Conservation (phyloP, 2,329 filamentous ascomycete species). For the Chlorencoelia australis region DNA sequence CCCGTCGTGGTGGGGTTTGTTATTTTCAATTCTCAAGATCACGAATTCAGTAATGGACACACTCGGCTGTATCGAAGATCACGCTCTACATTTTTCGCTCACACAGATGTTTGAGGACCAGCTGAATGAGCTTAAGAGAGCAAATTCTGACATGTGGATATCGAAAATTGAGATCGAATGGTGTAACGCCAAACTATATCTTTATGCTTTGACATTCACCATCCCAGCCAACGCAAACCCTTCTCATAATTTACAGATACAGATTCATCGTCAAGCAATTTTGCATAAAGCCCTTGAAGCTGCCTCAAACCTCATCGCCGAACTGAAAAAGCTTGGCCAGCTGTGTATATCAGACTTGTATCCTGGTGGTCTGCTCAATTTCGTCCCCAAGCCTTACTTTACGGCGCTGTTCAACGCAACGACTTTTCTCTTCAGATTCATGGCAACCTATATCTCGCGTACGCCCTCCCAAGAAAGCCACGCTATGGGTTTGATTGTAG, state of each 20-base stretch:
- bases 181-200: constrained; percentile 6
- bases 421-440: constrained; percentile 5
- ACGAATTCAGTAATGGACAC: constrained; percentile 2
- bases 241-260: constrained; percentile 1
- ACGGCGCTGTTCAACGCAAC: constrained; percentile 7
- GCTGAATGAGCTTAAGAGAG: constrained; percentile 2
- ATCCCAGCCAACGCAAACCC: not conserved
- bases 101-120: constrained; percentile 6
- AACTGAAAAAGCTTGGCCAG: constrained; percentile 2
- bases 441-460: constrained; percentile 2
- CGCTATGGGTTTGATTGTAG: constrained; percentile 2
- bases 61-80: constrained; percentile 4
- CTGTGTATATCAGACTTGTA: constrained; percentile 2
- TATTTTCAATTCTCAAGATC: constrained; percentile 1
- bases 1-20: not conserved
- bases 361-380: constrained; percentile 4
- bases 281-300: constrained; percentile 1
- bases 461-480: not conserved
- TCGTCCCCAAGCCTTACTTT: constrained; percentile 4
- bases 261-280: not conserved
- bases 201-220: constrained; percentile 3
- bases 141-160: constrained; percentile 1
- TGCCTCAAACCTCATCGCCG: constrained; percentile 1
- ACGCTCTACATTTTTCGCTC: constrained; percentile 6
- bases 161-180: constrained; percentile 4